These are phyloP conservation scores for Cucurbita ficifolia DNA, from an alignment of 306 rosid species.

Conservation along the genomic window DNA sequence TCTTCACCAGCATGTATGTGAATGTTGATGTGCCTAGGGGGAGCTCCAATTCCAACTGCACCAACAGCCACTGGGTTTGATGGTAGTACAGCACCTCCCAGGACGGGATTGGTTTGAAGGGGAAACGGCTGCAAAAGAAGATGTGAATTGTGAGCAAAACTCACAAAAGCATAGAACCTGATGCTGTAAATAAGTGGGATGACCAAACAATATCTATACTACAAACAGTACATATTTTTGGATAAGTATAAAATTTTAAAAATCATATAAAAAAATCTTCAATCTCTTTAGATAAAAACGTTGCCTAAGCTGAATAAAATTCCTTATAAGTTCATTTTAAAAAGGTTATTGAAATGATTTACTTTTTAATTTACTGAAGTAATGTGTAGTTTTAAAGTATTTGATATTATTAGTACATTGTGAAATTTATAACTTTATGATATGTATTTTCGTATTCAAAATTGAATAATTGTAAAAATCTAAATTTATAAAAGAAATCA, in stretches of 20 bases:
- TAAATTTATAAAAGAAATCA: too few species aligned
- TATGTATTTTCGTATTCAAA: too few species aligned
- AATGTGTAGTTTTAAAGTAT: neutral
- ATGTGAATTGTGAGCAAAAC: neutral
- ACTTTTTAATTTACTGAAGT: too few species aligned
- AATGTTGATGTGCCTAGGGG: slow-evolving; percentile 80
- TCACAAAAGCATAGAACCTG: neutral
- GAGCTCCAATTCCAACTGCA: slow-evolving; percentile 65
- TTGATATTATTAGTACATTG: too few species aligned
- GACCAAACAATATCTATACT: neutral
- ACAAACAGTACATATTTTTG: too few species aligned
- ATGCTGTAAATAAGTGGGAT: neutral
- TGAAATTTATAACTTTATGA: too few species aligned
- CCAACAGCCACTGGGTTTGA: slow-evolving; percentile 52
- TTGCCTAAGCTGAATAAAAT: too few species aligned
- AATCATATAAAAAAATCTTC: too few species aligned
- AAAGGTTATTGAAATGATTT: too few species aligned
- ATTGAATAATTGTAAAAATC: neutral
- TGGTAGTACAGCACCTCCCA: slow-evolving; percentile 52
- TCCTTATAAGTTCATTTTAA: too few species aligned
- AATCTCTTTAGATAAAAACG: too few species aligned
- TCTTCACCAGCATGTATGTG: slow-evolving; percentile 91
- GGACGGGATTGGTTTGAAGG: slow-evolving; percentile 65
- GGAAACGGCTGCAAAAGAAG: slow-evolving; percentile 62
- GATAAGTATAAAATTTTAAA: too few species aligned